Evolutionary conservation across 768 basidiomycete genomes (phyloP).

Genomic region (Paxillus ammoniavirescens): DNA sequence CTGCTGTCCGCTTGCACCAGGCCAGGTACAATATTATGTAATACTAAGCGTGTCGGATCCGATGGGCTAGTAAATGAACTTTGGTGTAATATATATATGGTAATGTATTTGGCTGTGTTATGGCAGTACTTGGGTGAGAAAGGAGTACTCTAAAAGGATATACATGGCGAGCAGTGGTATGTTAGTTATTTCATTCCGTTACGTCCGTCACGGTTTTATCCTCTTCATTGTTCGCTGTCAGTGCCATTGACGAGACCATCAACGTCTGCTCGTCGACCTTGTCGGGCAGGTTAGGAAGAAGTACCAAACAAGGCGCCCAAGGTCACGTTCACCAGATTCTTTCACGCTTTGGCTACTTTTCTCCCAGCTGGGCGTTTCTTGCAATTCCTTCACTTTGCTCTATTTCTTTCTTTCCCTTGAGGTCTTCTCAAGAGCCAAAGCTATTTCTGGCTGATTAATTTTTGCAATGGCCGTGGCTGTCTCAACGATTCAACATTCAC

Average conservation of each 20-base stretch:
- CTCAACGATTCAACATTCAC: slow-evolving; percentile 46
- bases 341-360: too few species aligned
- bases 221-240: background rate
- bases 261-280: background rate
- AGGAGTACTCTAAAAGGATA: background rate
- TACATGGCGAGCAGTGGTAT: too few species aligned
- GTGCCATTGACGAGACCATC: background rate
- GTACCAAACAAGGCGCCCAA: too few species aligned
- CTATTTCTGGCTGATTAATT: slow-evolving; percentile 22
- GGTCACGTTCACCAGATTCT: too few species aligned
- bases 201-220: background rate
- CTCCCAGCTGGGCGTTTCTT: slow-evolving; percentile 1
- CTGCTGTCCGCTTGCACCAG: too few species aligned
- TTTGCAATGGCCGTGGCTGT: slow-evolving; percentile 40
- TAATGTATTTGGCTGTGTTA: too few species aligned
- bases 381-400: slow-evolving; percentile 2
- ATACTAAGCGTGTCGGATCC: too few species aligned
- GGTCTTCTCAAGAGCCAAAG: slow-evolving; percentile 11
- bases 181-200: background rate
- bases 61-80: too few species aligned
- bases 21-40: too few species aligned
- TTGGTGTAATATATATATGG: too few species aligned
- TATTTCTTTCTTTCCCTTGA: slow-evolving; percentile 10
- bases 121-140: background rate
- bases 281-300: background rate